Evolutionary conservation across 768 basidiomycete genomes (phyloP).

Genomic region (Megacollybia marginata): DNA sequence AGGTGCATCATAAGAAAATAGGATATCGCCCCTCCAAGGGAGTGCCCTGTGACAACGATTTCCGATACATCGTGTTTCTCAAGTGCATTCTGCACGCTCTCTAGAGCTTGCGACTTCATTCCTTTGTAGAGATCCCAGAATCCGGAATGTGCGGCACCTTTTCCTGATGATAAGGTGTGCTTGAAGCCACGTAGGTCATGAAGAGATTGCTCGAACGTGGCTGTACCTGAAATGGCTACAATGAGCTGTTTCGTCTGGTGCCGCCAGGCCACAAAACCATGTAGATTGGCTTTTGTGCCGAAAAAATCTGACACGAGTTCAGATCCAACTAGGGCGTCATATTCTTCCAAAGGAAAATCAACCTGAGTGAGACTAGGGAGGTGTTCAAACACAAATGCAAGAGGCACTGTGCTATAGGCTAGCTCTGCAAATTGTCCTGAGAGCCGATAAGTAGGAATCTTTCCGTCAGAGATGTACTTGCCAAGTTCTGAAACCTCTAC

Average conservation of each 20-base stretch:
- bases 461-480: constrained; percentile 9
- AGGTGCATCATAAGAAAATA: constrained; percentile 45
- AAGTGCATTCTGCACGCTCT: constrained; percentile 31
- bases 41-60: constrained; percentile 49
- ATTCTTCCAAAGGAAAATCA: constrained; percentile 45
- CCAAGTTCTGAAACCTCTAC: constrained; percentile 37
- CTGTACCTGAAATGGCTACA: constrained; percentile 46
- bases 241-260: constrained; percentile 38
- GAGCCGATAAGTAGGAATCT: background rate
- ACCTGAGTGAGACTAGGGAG: constrained; percentile 28
- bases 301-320: constrained; percentile 29
- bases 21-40: constrained; percentile 47
- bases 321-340: constrained; percentile 26
- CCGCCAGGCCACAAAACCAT: constrained; percentile 40
- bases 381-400: constrained; percentile 35
- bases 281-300: constrained; percentile 36
- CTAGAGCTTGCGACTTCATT: constrained; percentile 23
- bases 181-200: constrained; percentile 38
- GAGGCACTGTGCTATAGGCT: constrained; percentile 31
- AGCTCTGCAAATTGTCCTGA: constrained; percentile 51
- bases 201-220: constrained; percentile 32
- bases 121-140: constrained; percentile 49
- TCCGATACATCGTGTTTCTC: constrained; percentile 25
- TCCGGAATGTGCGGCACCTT: constrained; percentile 41
- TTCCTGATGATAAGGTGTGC: constrained; percentile 29